Percentiles rank a stretch among this genome's conserved stretches.
phyloP scores from a whole-genome alignment of 331 rosid genomes.

The Pyracantha coccinea region DNA sequence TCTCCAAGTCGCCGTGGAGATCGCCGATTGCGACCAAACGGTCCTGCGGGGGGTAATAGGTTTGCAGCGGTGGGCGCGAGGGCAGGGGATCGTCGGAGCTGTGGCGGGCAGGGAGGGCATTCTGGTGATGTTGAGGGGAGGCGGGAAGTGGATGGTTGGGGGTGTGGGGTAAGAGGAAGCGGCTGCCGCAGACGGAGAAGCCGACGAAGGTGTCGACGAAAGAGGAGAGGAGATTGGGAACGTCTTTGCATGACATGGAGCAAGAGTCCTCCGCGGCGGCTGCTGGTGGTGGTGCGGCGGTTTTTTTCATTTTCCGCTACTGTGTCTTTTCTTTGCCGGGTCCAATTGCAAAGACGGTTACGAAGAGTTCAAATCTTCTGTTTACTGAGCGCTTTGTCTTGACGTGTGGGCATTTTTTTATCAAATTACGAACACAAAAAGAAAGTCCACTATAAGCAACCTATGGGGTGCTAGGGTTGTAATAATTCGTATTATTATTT shows the following conservation, averaged over 20 bases:
- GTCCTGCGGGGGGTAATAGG: conserved; percentile 40
- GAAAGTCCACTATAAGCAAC: no score
- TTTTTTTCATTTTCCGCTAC: neutral
- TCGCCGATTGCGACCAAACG: conserved; percentile 85
- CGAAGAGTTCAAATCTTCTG: no score
- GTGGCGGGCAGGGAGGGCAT: neutral
- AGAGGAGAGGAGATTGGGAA: conserved; percentile 57
- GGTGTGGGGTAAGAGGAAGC: conserved; percentile 41
- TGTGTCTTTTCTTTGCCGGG: neutral
- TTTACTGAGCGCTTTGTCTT: no score
- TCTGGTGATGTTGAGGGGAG: neutral
- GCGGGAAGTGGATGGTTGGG: neutral
- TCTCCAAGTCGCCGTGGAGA: conserved; percentile 76
- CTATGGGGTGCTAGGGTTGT: no score
- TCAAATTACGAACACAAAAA: no score
- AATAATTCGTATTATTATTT: no score
- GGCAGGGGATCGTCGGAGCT: neutral
- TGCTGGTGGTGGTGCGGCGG: neutral
- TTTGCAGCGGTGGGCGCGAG: conserved; percentile 23
- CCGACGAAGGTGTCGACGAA: conserved; percentile 85
- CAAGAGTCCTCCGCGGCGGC: neutral
- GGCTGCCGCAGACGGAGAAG: conserved; percentile 72
- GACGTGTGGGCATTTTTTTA: no score
- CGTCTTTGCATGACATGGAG: conserved; percentile 26
- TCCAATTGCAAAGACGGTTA: neutral